A percentile compares a stretch with the other conserved stretches of the same genome.
These are phyloP conservation scores for Chalciporus sp. DNA, from an alignment of 1,284 basidiomycete species.

Conservation along the genomic window DNA sequence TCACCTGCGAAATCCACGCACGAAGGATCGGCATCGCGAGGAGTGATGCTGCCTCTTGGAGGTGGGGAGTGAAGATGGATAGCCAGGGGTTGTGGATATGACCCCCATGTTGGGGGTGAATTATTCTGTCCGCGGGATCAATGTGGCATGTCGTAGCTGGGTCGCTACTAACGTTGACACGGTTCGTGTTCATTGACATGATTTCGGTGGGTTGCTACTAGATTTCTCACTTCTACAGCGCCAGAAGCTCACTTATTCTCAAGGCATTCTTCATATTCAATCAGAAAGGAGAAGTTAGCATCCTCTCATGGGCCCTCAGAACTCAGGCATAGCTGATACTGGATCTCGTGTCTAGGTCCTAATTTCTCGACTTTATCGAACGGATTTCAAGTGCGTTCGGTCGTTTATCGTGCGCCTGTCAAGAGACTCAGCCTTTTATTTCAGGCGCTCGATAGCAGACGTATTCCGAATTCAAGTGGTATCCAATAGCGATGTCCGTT, in stretches of 20 bases:
- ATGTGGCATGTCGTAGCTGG: no score
- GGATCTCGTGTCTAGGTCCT: slow-evolving; percentile 63
- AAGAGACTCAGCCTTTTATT: background rate
- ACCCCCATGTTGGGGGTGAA: slow-evolving; percentile 16
- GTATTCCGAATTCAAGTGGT: slow-evolving; percentile 98
- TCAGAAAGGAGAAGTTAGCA: slow-evolving; percentile 88
- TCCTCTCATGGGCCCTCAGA: background rate
- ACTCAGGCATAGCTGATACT: slow-evolving; percentile 1
- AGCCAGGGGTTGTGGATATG: background rate
- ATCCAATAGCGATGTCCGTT: slow-evolving; percentile 94
- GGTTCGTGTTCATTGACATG: slow-evolving; percentile 27
- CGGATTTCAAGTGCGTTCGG: slow-evolving; percentile 86
- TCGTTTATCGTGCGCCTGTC: background rate
- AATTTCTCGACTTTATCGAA: slow-evolving; percentile 89
- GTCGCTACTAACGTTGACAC: slow-evolving; percentile 4
- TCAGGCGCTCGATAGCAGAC: slow-evolving; percentile 94
- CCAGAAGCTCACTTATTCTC: slow-evolving; percentile 14
- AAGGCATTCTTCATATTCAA: slow-evolving; percentile 98
- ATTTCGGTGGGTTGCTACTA: slow-evolving; percentile 41
- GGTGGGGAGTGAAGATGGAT: no score
- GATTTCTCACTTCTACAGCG: background rate
- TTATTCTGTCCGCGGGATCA: background rate
- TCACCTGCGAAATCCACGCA: background rate
- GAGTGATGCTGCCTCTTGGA: no score
- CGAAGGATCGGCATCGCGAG: no score